A percentile compares a stretch with the other conserved stretches of the same genome.
Evolutionary conservation across 2,329 filamentous ascomycete genomes (phyloP).

Genomic region (Mycosphaerella arachidis): DNA sequence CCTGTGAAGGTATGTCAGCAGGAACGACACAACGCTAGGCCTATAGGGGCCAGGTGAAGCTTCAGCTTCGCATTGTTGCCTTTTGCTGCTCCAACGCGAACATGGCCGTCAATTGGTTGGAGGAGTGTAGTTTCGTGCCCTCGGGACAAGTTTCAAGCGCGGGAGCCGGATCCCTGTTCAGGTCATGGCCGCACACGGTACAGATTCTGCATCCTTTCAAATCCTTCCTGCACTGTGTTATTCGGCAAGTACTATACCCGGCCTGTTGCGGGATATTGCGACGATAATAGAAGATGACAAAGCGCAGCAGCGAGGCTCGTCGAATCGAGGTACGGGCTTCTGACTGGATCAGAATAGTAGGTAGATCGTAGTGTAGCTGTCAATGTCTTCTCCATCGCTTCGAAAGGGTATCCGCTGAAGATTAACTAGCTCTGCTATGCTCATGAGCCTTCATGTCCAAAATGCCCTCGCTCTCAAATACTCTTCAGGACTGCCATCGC

Average conservation of each 20-base stretch:
- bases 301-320: no score
- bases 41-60: no score
- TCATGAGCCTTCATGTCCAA: not conserved
- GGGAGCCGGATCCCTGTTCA: slow-evolving; percentile 5
- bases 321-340: not conserved
- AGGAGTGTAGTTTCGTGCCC: no score
- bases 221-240: not conserved
- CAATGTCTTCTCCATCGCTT: not conserved
- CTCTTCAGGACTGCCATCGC: not conserved
- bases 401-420: not conserved
- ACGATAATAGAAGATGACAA: no score
- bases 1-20: no score
- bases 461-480: not conserved
- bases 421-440: not conserved
- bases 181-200: not conserved
- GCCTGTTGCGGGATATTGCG: no score
- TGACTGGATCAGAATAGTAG: not conserved
- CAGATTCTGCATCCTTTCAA: not conserved
- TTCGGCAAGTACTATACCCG: no score
- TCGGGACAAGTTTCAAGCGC: not conserved
- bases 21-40: no score
- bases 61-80: no score
- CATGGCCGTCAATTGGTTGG: no score
- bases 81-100: no score
- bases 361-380: not conserved